Percentiles rank a stretch among this genome's conserved stretches.
Conservation (phyloP, 108 stramenopile genomes). For the Discostella pseudostelligera region DNA sequence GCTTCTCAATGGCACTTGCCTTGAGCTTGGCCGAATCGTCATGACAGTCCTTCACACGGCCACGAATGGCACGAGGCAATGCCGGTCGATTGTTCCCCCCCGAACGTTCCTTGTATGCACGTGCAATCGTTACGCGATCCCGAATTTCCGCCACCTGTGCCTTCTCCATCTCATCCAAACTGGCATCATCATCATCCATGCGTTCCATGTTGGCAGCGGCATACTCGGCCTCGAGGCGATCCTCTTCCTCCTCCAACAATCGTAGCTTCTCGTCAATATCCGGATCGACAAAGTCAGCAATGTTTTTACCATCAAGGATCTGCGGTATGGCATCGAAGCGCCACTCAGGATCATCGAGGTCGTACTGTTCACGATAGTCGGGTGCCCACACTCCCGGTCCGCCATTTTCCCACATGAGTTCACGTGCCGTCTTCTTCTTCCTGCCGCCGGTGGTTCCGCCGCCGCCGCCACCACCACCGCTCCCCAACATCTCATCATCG, state of each 20-base stretch:
- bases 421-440: constrained; percentile 86
- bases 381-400: constrained; percentile 97
- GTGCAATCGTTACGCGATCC: constrained; percentile 66
- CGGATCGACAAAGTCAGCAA: constrained; percentile 94
- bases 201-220: constrained; percentile 80
- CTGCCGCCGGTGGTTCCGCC: constrained; percentile 25
- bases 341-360: constrained; percentile 92
- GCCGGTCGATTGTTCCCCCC: constrained; percentile 68
- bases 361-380: constrained; percentile 94
- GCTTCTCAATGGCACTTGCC: constrained; percentile 58
- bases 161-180: constrained; percentile 79
- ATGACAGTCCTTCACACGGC: constrained; percentile 70
- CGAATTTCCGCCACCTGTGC: constrained; percentile 80
- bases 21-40: constrained; percentile 60
- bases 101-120: constrained; percentile 56
- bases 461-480: constrained; percentile 44
- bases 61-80: constrained; percentile 67
- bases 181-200: constrained; percentile 73
- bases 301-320: constrained; percentile 99
- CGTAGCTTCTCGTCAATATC: constrained; percentile 85
- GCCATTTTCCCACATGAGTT: constrained; percentile 97
- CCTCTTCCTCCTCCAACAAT: constrained; percentile 92
- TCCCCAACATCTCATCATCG: constrained; percentile 38
- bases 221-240: constrained; percentile 71
- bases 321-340: constrained; percentile 94